phyloP scores from a whole-genome alignment of 257 asterid species.

The Jacaranda mimosifolia region DNA sequence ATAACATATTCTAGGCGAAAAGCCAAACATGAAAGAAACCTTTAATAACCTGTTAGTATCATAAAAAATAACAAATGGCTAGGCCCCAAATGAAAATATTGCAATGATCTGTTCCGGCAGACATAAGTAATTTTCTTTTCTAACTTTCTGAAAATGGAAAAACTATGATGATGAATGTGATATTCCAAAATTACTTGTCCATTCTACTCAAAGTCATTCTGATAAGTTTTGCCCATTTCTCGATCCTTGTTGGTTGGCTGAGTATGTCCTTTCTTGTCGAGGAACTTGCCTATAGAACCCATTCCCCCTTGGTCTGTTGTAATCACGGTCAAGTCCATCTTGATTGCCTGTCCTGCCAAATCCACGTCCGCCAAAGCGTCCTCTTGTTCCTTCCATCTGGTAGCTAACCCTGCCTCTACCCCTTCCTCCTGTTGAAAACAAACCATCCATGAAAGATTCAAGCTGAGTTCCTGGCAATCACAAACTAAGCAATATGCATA shows the following conservation, averaged over 20 bases:
- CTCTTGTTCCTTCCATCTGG: conserved; percentile 72
- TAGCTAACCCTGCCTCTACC: conserved; percentile 87
- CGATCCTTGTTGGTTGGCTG: conserved; percentile 58
- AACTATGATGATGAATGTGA: conserved; percentile 49
- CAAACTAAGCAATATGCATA: neutral
- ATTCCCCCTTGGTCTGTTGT: conserved; percentile 73
- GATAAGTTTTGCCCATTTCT: conserved; percentile 56
- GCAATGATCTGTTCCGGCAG: conserved; percentile 36
- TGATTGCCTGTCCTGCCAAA: conserved; percentile 56
- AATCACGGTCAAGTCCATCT: conserved; percentile 64
- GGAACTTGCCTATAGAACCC: conserved; percentile 73
- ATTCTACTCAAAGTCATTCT: conserved; percentile 47
- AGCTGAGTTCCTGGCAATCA: neutral
- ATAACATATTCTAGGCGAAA: too few species aligned
- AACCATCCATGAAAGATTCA: conserved; percentile 19
- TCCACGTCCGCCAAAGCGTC: conserved; percentile 78
- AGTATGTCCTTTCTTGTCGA: conserved; percentile 63
- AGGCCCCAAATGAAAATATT: conserved; percentile 36
- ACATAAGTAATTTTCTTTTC: conserved; percentile 44
- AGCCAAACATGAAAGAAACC: too few species aligned
- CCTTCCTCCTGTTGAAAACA: conserved; percentile 72
- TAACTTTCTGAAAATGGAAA: conserved; percentile 20
- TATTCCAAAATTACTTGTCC: conserved; percentile 52
- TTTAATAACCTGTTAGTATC: conserved; percentile 30
- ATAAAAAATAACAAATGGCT: conserved; percentile 29